Evolutionary conservation across 257 asterid species (phyloP).

Genomic region (Cynanchum wilfordii): DNA sequence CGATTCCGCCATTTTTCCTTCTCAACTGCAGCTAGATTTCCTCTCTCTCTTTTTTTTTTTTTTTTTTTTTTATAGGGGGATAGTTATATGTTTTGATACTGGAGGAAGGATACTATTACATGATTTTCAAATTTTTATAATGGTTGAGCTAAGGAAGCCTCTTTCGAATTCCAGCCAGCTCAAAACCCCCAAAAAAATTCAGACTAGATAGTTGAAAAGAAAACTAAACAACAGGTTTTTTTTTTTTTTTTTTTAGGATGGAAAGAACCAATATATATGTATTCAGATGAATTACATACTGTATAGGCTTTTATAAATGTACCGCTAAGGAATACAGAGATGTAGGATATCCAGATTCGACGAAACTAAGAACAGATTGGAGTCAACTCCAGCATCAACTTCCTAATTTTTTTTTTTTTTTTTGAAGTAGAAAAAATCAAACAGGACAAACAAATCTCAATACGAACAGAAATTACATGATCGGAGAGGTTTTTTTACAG

Average conservation of each 20-base stretch:
- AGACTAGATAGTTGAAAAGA: constrained; percentile 2
- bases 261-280: neutral
- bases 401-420: neutral
- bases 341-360: constrained; percentile 40
- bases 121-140: constrained; percentile 38
- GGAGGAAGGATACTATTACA: constrained; percentile 17
- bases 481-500: constrained; percentile 1
- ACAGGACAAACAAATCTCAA: neutral
- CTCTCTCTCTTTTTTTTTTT: neutral
- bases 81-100: neutral
- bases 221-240: constrained; percentile 7
- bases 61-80: neutral
- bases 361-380: neutral
- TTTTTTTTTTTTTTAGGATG: constrained; percentile 14
- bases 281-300: constrained; percentile 44
- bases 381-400: neutral
- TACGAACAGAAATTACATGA: neutral
- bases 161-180: constrained; percentile 33
- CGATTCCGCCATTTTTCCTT: constrained; percentile 49
- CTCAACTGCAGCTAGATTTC: neutral
- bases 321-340: constrained; percentile 42
- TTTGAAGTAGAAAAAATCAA: neutral
- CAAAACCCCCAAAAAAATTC: constrained; percentile 3
- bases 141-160: constrained; percentile 38
- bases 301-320: constrained; percentile 46